These are phyloP conservation scores for Anthoceros angustus DNA, from an alignment of 225 moss, liverwort and hornwort species.

Conservation along the genomic window DNA sequence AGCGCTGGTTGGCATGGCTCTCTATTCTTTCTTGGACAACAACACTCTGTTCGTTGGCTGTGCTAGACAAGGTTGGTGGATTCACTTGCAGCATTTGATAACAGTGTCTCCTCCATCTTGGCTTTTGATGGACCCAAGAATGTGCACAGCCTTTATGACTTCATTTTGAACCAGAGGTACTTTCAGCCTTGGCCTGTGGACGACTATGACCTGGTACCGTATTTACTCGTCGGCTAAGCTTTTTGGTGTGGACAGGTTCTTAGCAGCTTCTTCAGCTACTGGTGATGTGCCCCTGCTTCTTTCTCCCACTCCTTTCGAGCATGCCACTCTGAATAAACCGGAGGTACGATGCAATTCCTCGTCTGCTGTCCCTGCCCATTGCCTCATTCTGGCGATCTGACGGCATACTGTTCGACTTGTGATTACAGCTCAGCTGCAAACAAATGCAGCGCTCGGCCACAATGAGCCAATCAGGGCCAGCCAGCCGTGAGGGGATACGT, in stretches of 20 bases:
- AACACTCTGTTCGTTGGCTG: neutral
- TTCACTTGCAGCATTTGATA: slow-evolving; percentile 47
- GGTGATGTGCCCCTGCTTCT: slow-evolving; percentile 74
- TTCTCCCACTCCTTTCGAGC: slow-evolving; percentile 64
- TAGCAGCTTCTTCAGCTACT: slow-evolving; percentile 42
- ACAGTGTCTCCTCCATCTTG: slow-evolving; percentile 54
- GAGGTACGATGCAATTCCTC: slow-evolving; percentile 32
- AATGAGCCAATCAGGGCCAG: slow-evolving; percentile 13
- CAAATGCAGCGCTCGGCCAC: slow-evolving; percentile 14
- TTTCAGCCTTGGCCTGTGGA: neutral
- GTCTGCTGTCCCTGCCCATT: neutral
- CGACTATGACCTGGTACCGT: neutral
- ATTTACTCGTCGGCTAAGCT: neutral
- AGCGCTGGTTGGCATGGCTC: neutral
- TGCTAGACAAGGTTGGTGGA: slow-evolving; percentile 59
- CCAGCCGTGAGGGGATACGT: slow-evolving; percentile 11
- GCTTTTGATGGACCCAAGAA: slow-evolving; percentile 43
- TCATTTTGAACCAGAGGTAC: slow-evolving; percentile 84
- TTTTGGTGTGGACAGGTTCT: slow-evolving; percentile 28
- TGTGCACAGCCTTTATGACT: slow-evolving; percentile 78
- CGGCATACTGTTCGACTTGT: neutral
- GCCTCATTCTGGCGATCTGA: neutral
- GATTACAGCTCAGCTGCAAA: slow-evolving; percentile 35
- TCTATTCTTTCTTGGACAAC: no score
- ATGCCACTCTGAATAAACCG: slow-evolving; percentile 55